Base-by-base conservation (phyloP, 306 rosid species). In the Vachellia pachyceras region DNA sequence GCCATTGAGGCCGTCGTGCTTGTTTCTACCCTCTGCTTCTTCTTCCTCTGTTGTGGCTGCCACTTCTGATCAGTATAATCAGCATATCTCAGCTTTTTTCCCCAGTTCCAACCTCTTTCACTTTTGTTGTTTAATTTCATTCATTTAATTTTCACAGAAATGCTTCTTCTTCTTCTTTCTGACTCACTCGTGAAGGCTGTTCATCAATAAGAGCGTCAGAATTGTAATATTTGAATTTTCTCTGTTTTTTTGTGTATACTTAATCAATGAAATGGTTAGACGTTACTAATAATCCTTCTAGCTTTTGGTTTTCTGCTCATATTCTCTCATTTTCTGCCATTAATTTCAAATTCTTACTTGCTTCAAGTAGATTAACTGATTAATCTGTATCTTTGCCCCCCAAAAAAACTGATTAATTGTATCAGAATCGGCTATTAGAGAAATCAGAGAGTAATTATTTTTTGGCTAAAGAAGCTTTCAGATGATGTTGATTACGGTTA, bases 11-110 rank as follows among this genome's bases (percentile, higher is more conserved):
- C 46, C 4, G 86, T 92, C 17, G 91, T 90, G 57, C 92, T 92
- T 10, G 90, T 91, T 60, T 90, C 94, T 10, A 85, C 88, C 0
- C 84, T 91, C 61, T 92, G 95, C 73, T 91, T 92, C 89, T 92
- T 92, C 92, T 92, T 82, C 82, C 89, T 92, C 42, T 91, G 95
- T 45, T 92, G 92, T 61, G 97, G 97, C 57, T 88, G 97, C 78
- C 79, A 91, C 55, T 82, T 92, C 85, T 92, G 84, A 87, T 46
- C 17, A 44, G 49, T 44, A 37, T 37, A 37, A 29, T 2, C 33
- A 29, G 33, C 2, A 37, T 37, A 45, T 12, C 52, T 46, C 52
- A 46, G 36, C 10, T 40, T 40, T 40, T 61, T 15, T 92, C 6
- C 6, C 3, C 13, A 23, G 12, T 22, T 10, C 9, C 0, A 29